These are phyloP conservation scores for Colletotrichum melonis DNA, from an alignment of 2,329 filamentous ascomycete genomes.

Conservation along the genomic window DNA sequence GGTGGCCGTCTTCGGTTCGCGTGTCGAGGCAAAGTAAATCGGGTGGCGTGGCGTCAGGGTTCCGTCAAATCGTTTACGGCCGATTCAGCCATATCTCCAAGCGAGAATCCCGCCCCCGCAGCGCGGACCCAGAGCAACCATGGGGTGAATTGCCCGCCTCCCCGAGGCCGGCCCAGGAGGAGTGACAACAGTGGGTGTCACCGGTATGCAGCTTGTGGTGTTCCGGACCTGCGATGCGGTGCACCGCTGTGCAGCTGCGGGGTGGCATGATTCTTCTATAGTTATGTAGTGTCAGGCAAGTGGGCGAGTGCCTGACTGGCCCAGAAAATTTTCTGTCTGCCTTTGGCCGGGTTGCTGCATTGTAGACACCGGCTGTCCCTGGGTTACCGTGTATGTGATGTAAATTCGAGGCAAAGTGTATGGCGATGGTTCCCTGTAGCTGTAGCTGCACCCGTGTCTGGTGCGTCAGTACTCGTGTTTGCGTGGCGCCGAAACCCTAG, in stretches of 20 bases:
- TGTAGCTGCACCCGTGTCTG: not conserved
- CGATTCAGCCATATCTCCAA: slow-evolving; percentile 27
- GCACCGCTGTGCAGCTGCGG: slow-evolving; percentile 22
- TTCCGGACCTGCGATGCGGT: slow-evolving; percentile 13
- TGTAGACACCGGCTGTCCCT: not conserved
- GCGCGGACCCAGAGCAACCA: not conserved
- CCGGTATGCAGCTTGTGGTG: slow-evolving; percentile 25
- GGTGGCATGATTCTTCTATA: slow-evolving; percentile 24
- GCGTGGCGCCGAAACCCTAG: not conserved
- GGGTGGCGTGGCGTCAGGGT: slow-evolving; percentile 23
- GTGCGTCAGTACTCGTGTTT: not conserved
- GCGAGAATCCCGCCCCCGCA: slow-evolving; percentile 10
- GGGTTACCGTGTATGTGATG: not conserved
- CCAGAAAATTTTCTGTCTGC: not conserved
- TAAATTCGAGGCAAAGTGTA: not conserved
- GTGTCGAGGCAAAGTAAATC: slow-evolving; percentile 26
- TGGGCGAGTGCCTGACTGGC: slow-evolving; percentile 2
- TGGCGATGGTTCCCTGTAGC: not conserved
- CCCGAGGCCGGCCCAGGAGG: slow-evolving; percentile 5
- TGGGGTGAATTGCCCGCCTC: not conserved
- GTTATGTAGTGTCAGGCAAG: slow-evolving; percentile 17
- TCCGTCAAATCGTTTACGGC: slow-evolving; percentile 23
- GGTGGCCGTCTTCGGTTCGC: slow-evolving; percentile 26
- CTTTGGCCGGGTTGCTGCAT: not conserved
- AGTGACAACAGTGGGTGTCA: not conserved